phyloP scores from a whole-genome alignment of 1,139 yeast genomes.

The Blastobotrys proliferans region DNA sequence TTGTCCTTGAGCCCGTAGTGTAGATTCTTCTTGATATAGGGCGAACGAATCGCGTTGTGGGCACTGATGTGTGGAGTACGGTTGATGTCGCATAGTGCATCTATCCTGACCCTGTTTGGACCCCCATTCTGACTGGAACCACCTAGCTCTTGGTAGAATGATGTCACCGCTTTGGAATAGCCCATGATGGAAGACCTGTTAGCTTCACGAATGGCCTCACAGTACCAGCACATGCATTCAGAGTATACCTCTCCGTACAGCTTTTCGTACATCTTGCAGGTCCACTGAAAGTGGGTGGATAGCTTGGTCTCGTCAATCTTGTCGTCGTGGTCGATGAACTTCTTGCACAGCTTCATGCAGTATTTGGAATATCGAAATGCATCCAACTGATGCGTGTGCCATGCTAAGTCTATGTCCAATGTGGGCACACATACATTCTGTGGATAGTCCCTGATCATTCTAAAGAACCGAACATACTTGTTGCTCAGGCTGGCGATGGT shows the following conservation, averaged over 20 bases:
- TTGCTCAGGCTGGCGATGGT: slow-evolving; percentile 20
- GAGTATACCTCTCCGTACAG: slow-evolving; percentile 31
- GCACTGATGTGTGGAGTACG: slow-evolving; percentile 18
- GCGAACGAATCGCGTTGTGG: slow-evolving; percentile 20
- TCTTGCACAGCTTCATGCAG: slow-evolving; percentile 21
- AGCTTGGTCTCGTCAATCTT: slow-evolving; percentile 30
- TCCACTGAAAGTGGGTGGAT: slow-evolving; percentile 27
- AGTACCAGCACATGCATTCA: slow-evolving; percentile 35
- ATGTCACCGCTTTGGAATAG: not conserved
- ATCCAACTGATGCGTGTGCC: slow-evolving; percentile 42
- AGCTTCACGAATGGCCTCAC: slow-evolving; percentile 26
- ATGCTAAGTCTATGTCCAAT: slow-evolving; percentile 40
- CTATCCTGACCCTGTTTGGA: not conserved
- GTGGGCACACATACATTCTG: slow-evolving; percentile 34
- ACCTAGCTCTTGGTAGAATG: slow-evolving; percentile 3
- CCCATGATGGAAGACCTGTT: not conserved
- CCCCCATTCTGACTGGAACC: not conserved
- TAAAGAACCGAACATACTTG: slow-evolving; percentile 35
- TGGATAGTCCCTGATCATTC: slow-evolving; percentile 22
- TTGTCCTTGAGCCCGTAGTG: no score
- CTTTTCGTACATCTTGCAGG: slow-evolving; percentile 27
- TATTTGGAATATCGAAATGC: slow-evolving; percentile 31
- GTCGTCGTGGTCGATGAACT: slow-evolving; percentile 35
- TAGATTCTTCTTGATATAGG: no score
- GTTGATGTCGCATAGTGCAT: no score